A percentile compares a stretch with the other conserved stretches of the same genome.
These are phyloP conservation scores for Arthrinium phaeospermum DNA, from an alignment of 2,329 filamentous ascomycete species.

Conservation along the genomic window DNA sequence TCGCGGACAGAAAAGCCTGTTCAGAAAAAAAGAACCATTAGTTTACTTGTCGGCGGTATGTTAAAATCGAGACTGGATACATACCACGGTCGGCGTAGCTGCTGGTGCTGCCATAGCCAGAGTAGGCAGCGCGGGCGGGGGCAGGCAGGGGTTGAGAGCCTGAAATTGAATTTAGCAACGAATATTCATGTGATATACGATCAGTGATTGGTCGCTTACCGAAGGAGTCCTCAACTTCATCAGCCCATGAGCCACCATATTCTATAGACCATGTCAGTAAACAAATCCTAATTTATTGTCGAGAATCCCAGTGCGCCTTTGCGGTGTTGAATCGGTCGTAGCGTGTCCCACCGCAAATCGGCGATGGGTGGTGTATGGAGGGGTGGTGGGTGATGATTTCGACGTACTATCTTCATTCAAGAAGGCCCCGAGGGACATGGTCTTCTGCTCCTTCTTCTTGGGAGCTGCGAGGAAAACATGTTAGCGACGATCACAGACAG, in stretches of 20 bases:
- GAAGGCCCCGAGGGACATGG: slow-evolving; percentile 98
- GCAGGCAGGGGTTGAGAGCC: slow-evolving; percentile 64
- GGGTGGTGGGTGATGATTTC: slow-evolving; percentile 33
- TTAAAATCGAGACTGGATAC: slow-evolving; percentile 35
- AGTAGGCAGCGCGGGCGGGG: slow-evolving; percentile 36
- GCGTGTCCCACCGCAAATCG: neutral
- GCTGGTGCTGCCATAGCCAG: slow-evolving; percentile 34
- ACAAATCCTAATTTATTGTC: neutral
- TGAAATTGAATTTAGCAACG: slow-evolving; percentile 30
- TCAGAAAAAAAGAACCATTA: slow-evolving; percentile 25
- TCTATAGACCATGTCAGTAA: slow-evolving; percentile 40
- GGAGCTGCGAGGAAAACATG: slow-evolving; percentile 67
- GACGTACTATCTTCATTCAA: slow-evolving; percentile 86
- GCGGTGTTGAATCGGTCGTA: neutral
- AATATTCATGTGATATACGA: slow-evolving; percentile 22
- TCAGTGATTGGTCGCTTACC: slow-evolving; percentile 58
- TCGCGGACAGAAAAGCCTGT: slow-evolving; percentile 71
- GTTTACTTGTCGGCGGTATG: neutral
- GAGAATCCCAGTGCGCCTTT: neutral
- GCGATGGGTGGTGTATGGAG: neutral
- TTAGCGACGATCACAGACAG: slow-evolving; percentile 47
- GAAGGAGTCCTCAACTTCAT: slow-evolving; percentile 94
- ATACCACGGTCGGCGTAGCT: slow-evolving; percentile 40
- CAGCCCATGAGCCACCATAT: slow-evolving; percentile 88
- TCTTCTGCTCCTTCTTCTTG: slow-evolving; percentile 84